These are phyloP conservation scores for Ophiostoma sp. DNA, from an alignment of 2,329 filamentous ascomycete species.

Conservation along the genomic window DNA sequence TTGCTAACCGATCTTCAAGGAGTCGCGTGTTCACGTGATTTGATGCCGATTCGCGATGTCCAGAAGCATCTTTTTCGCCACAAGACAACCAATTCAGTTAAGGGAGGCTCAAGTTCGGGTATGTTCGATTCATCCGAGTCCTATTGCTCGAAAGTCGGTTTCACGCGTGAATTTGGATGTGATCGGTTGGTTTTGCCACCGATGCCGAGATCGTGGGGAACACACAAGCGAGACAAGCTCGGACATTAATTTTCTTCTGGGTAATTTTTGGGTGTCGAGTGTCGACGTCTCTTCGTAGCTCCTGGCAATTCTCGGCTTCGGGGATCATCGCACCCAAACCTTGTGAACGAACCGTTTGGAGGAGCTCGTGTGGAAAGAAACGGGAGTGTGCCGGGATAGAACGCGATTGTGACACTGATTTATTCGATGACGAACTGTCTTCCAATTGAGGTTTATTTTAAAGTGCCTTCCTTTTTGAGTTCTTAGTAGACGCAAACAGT, in stretches of 20 bases:
- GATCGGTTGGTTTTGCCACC: background rate
- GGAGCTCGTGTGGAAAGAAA: background rate
- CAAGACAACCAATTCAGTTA: too few relatives aligned
- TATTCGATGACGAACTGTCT: background rate
- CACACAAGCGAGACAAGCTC: background rate
- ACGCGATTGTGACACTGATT: background rate
- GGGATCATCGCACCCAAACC: background rate
- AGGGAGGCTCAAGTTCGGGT: too few relatives aligned
- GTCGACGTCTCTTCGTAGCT: background rate
- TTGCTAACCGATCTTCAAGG: background rate
- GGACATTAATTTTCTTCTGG: background rate
- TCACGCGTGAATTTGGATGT: background rate
- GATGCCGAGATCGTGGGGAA: background rate
- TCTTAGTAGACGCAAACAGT: background rate
- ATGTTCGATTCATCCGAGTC: background rate
- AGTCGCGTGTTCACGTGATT: slow-evolving; percentile 12
- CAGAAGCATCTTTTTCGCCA: background rate
- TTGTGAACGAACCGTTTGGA: background rate
- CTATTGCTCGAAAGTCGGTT: background rate
- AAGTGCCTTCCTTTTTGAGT: background rate
- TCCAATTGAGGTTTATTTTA: background rate
- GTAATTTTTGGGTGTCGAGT: background rate
- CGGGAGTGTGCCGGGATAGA: background rate
- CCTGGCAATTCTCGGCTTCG: background rate
- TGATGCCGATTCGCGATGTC: background rate